Evolutionary conservation across 2,329 filamentous ascomycete genomes (phyloP).

Genomic region (Colletotrichum neosansevieriae): DNA sequence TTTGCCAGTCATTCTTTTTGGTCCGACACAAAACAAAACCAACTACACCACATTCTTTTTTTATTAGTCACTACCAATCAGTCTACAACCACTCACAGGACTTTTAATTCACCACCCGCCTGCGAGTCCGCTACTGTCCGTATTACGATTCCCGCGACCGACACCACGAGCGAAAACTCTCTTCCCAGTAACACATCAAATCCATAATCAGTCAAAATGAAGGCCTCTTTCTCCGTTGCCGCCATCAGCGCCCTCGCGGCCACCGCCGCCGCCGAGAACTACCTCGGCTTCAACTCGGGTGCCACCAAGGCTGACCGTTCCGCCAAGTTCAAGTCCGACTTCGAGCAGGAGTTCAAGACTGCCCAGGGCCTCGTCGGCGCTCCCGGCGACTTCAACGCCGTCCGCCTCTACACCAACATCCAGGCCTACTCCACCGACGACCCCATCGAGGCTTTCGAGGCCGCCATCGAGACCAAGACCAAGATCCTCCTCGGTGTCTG

Average conservation of each 20-base stretch:
- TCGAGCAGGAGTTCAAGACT: conserved; percentile 59
- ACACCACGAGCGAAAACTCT: not conserved
- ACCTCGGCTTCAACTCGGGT: conserved; percentile 67
- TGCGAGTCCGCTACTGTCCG: conserved; percentile 18
- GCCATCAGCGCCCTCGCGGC: conserved; percentile 55
- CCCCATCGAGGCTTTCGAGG: conserved; percentile 84
- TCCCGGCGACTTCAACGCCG: conserved; percentile 68
- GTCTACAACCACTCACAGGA: conserved; percentile 22
- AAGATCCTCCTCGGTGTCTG: conserved; percentile 75
- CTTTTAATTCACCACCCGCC: not conserved
- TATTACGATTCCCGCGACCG: conserved; percentile 12
- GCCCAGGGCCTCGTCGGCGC: conserved; percentile 56
- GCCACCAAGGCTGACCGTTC: conserved; percentile 59
- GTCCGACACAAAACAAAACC: conserved; percentile 26
- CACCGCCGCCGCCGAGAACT: conserved; percentile 58
- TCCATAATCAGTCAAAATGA: conserved; percentile 26
- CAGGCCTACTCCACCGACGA: conserved; percentile 76
- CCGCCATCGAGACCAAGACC: conserved; percentile 71
- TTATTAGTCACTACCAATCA: conserved; percentile 28
- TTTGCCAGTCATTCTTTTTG: conserved; percentile 37
- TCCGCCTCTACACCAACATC: conserved; percentile 77
- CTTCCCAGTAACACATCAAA: not conserved
- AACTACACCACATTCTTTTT: conserved; percentile 32
- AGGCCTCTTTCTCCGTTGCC: conserved; percentile 56
- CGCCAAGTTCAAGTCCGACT: conserved; percentile 66